phyloP scores from a whole-genome alignment of 2,329 filamentous ascomycete species.

The Aspergillus novoparasiticus region DNA sequence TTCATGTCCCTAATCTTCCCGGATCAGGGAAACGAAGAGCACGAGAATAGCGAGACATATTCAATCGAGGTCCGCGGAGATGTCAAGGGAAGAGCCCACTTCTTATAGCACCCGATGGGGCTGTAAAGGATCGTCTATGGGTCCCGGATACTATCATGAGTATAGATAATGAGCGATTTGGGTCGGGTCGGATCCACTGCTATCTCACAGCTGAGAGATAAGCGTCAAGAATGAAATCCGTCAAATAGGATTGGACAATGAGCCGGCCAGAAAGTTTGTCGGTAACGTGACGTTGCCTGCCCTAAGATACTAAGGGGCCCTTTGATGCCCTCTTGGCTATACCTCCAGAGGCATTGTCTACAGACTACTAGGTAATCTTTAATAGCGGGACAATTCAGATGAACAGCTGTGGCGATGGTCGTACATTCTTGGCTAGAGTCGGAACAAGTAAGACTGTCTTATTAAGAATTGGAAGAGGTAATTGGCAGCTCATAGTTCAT shows the following conservation, averaged over 20 bases:
- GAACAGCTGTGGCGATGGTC: background rate
- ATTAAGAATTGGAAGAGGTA: background rate
- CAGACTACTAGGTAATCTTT: background rate
- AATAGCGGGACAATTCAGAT: background rate
- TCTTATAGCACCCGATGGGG: constrained; percentile 10
- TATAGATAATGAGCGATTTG: background rate
- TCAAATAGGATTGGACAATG: background rate
- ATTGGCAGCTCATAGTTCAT: background rate
- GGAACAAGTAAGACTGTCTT: background rate
- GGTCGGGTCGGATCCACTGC: background rate
- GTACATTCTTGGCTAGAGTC: background rate
- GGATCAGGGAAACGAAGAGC: background rate
- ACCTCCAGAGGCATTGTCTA: background rate
- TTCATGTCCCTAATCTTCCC: background rate
- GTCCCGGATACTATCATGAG: background rate
- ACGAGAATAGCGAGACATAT: background rate
- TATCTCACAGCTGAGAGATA: background rate
- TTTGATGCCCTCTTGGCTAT: background rate
- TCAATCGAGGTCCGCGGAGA: constrained; percentile 13
- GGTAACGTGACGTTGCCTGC: constrained; percentile 8
- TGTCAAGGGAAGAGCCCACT: constrained; percentile 3
- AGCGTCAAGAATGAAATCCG: constrained; percentile 2
- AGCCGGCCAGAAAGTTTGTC: background rate
- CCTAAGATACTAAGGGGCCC: background rate
- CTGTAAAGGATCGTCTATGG: background rate